Evolutionary conservation across 108 stramenopile species (phyloP).

Genomic region (Skeletonema grethae): DNA sequence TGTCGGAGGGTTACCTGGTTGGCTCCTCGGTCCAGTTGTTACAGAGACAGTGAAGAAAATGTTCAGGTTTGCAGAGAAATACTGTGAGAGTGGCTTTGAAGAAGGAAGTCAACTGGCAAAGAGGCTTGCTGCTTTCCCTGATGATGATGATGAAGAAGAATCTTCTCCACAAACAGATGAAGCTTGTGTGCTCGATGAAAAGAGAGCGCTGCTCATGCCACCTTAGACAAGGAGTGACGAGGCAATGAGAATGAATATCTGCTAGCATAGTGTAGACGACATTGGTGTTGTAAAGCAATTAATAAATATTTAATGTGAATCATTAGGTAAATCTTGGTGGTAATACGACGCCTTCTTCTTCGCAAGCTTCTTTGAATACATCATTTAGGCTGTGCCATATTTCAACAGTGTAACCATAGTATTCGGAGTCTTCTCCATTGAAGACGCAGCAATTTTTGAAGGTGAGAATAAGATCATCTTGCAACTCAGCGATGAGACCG

Average conservation of each 20-base stretch:
- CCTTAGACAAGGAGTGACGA: conserved; percentile 4
- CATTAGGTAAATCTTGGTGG: conserved; percentile 18
- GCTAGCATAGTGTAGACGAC: not conserved
- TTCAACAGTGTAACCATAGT: conserved; percentile 17
- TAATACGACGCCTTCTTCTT: conserved; percentile 21
- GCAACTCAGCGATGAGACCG: conserved; percentile 59
- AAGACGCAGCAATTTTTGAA: conserved; percentile 66
- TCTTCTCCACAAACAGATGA: not conserved
- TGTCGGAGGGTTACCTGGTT: conserved; percentile 48
- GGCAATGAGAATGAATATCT: not conserved
- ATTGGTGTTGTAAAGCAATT: not conserved
- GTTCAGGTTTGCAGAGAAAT: conserved; percentile 48
- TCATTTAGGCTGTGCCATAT: conserved; percentile 38
- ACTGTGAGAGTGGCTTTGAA: conserved; percentile 36
- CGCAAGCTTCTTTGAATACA: conserved; percentile 28
- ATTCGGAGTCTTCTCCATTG: conserved; percentile 53
- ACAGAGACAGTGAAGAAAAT: conserved; percentile 47
- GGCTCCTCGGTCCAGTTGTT: conserved; percentile 45
- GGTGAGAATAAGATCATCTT: conserved; percentile 68
- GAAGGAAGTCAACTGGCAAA: conserved; percentile 34
- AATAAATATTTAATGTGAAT: not conserved
- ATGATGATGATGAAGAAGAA: conserved; percentile 17
- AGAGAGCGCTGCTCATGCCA: conserved; percentile 37
- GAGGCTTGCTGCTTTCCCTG: conserved; percentile 23
- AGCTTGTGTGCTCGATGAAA: conserved; percentile 20